A percentile compares a stretch with the other conserved stretches of the same genome.
Conservation (phyloP, 345 rosid genomes). For the Syzygium aromaticum region DNA sequence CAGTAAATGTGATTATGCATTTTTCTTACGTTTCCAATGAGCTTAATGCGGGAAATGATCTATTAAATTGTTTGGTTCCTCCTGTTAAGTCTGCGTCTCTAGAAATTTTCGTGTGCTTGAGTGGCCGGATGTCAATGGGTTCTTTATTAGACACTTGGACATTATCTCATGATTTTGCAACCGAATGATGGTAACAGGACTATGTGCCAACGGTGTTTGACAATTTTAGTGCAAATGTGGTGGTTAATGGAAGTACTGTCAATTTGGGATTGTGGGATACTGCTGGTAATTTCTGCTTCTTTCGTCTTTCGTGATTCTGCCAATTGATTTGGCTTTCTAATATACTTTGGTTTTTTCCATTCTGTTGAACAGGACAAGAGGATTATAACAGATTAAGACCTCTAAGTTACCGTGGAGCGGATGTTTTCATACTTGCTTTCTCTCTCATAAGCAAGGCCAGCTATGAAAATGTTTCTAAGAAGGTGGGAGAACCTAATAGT, state of each 20-base stretch:
- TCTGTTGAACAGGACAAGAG: conserved; percentile 64
- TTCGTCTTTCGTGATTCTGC: background rate
- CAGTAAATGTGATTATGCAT: background rate
- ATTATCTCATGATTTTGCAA: background rate
- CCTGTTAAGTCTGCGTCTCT: background rate
- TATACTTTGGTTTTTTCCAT: conserved; percentile 1
- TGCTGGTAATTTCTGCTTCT: conserved; percentile 52
- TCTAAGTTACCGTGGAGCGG: conserved; percentile 84
- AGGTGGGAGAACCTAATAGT: conserved; percentile 29
- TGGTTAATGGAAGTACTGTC: conserved; percentile 88
- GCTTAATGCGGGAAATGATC: background rate
- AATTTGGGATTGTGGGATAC: conserved; percentile 97
- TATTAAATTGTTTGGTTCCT: background rate
- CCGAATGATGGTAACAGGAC: conserved; percentile 45
- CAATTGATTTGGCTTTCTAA: background rate
- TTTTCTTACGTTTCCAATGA: background rate
- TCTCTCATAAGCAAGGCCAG: conserved; percentile 99
- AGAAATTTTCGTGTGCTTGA: background rate
- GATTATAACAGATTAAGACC: conserved; percentile 88
- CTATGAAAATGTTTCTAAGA: conserved; percentile 90
- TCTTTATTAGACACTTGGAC: background rate
- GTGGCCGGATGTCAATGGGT: background rate
- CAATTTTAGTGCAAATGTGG: conserved; percentile 97
- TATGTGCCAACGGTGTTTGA: conserved; percentile 96
- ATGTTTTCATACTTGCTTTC: conserved; percentile 91